phyloP scores from a whole-genome alignment of 306 rosid species.

The Canavalia gladiata region DNA sequence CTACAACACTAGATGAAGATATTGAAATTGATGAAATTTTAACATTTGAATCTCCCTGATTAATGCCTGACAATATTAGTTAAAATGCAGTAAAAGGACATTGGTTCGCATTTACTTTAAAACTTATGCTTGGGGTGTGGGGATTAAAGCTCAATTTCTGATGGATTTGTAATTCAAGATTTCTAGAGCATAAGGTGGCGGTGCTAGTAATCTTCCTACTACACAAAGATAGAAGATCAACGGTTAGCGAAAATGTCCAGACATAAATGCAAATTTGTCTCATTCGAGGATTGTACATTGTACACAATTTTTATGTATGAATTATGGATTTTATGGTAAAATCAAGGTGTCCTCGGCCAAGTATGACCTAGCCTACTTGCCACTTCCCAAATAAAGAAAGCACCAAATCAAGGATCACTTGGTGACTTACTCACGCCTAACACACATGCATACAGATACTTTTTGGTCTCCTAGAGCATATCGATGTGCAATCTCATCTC shows the following conservation, averaged over 20 bases:
- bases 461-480: neutral
- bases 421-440: neutral
- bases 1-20: too few species aligned
- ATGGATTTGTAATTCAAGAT: too few species aligned
- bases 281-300: neutral
- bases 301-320: neutral
- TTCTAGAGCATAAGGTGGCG: too few species aligned
- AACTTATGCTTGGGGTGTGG: too few species aligned
- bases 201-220: neutral
- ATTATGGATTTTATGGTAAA: neutral
- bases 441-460: neutral
- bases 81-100: too few species aligned
- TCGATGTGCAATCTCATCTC: slow-evolving; percentile 11
- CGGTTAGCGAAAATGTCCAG: too few species aligned
- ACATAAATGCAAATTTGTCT: neutral
- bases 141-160: too few species aligned
- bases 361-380: neutral
- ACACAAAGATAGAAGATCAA: neutral
- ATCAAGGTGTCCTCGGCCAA: neutral
- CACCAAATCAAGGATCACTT: slow-evolving; percentile 2
- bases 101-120: too few species aligned
- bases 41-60: too few species aligned
- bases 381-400: slow-evolving; percentile 2
- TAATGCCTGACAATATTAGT: too few species aligned
- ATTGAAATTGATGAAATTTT: too few species aligned